These are phyloP conservation scores for Rhizophagus prolifer DNA, from an alignment of 192 early-diverging fungal genomes.

Conservation along the genomic window DNA sequence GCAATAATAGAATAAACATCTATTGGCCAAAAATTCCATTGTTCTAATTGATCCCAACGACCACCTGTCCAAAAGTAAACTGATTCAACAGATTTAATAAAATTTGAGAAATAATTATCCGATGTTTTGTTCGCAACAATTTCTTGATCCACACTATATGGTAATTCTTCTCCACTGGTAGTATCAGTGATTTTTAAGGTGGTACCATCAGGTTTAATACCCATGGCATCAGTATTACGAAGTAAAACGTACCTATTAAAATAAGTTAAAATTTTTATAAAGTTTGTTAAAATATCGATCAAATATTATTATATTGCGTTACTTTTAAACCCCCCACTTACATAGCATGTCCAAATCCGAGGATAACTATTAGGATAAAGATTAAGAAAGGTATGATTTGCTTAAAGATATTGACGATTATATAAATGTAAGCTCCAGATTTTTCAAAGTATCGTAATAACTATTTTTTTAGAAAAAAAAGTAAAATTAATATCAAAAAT, in stretches of 20 bases:
- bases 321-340: background rate
- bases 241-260: background rate
- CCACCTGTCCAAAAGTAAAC: constrained; percentile 24
- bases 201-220: background rate
- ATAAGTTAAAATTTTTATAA: background rate
- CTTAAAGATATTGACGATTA: background rate
- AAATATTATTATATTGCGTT: too few species aligned
- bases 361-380: background rate
- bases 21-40: constrained; percentile 17
- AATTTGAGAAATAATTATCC: background rate
- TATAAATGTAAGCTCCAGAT: constrained; percentile 16
- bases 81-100: background rate
- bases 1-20: constrained; percentile 11
- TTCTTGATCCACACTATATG: background rate
- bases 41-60: constrained; percentile 20
- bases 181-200: background rate
- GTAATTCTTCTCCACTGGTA: background rate
- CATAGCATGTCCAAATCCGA: constrained; percentile 20
- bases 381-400: background rate
- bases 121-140: background rate
- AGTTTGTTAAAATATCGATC: background rate
- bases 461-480: background rate
- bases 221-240: background rate
- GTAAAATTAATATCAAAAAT: background rate
- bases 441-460: constrained; percentile 1